phyloP scores from a whole-genome alignment of 148 eudicot genomes.

The Salicornia ramosissima region DNA sequence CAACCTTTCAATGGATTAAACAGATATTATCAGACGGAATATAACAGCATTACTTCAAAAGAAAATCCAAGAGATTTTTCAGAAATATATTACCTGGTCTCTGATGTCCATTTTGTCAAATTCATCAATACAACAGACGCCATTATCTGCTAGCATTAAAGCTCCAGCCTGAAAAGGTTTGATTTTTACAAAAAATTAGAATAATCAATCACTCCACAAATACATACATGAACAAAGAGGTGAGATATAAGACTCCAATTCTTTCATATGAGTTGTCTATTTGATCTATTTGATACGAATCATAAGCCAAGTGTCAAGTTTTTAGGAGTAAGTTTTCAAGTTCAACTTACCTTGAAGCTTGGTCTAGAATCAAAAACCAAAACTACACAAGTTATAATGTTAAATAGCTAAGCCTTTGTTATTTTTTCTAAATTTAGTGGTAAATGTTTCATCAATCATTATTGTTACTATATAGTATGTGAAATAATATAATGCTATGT shows the following conservation, averaged over 20 bases:
- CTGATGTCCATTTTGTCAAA: constrained; percentile 97
- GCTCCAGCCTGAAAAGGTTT: constrained; percentile 82
- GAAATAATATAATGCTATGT: no score
- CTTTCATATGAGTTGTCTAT: neutral
- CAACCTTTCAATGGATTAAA: constrained; percentile 50
- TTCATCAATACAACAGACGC: constrained; percentile 96
- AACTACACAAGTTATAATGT: no score
- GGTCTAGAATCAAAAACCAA: no score
- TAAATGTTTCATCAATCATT: no score
- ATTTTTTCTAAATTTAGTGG: no score
- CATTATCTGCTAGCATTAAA: constrained; percentile 97
- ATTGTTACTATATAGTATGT: no score
- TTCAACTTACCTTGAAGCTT: no score
- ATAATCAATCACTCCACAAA: constrained; percentile 11
- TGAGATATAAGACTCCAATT: neutral
- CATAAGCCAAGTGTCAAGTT: no score
- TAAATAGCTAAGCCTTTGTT: no score
- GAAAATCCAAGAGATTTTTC: neutral
- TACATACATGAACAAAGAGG: neutral
- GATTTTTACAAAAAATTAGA: constrained; percentile 19
- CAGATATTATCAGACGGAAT: constrained; percentile 14
- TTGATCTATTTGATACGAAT: no score
- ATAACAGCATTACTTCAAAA: neutral
- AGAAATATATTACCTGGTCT: constrained; percentile 67
- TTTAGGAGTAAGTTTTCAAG: no score